phyloP scores from a whole-genome alignment of 2,329 filamentous ascomycete species.

The Trichoderma endophyticum region DNA sequence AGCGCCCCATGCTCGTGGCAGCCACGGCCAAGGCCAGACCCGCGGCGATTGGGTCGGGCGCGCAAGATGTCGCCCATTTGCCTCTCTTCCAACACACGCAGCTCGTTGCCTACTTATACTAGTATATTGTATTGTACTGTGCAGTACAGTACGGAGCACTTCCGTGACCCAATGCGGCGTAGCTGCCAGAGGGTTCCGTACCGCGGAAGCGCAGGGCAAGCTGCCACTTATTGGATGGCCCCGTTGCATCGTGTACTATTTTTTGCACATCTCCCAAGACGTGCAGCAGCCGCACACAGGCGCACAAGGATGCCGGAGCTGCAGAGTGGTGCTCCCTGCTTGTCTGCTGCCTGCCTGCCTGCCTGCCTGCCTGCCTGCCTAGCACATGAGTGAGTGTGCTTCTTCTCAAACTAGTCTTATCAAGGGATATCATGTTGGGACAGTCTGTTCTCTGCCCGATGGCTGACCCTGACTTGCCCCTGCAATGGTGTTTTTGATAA shows the following conservation, averaged over 20 bases:
- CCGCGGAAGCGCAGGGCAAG: slow-evolving; percentile 5
- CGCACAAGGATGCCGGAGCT: slow-evolving; percentile 16
- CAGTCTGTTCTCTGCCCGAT: neutral
- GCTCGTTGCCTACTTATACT: neutral
- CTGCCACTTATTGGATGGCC: neutral
- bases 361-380: neutral
- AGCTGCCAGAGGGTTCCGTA: neutral
- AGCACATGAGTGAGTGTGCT: neutral
- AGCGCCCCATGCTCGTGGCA: slow-evolving; percentile 11
- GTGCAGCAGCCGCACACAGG: slow-evolving; percentile 8
- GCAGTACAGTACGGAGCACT: slow-evolving; percentile 5
- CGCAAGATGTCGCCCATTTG: slow-evolving; percentile 10
- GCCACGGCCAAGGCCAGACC: slow-evolving; percentile 7
- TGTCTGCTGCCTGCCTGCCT: neutral
- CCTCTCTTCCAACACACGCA: neutral
- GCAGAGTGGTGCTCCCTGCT: neutral
- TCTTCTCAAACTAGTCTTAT: slow-evolving; percentile 2
- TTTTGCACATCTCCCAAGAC: slow-evolving; percentile 10
- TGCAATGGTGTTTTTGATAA: neutral
- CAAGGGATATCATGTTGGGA: neutral
- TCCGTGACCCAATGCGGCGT: neutral
- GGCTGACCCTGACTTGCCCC: neutral
- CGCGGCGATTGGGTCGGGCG: neutral
- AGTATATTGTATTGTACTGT: neutral
- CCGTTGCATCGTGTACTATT: slow-evolving; percentile 13